Conservation (phyloP, 352 stramenopile species). For the Pythium dissotocum region DNA sequence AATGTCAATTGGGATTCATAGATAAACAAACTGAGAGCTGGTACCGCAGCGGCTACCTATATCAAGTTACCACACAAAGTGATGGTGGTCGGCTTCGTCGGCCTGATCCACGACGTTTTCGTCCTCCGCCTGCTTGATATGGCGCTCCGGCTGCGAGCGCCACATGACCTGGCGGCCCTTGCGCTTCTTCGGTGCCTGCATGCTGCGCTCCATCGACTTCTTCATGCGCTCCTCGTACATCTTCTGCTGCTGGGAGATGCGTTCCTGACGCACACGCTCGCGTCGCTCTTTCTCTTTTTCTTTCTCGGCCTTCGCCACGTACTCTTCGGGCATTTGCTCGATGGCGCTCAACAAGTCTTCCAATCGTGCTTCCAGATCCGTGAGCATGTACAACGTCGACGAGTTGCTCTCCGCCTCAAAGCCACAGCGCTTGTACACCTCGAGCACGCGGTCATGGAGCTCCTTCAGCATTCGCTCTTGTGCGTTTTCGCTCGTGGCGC, state of each 20-base stretch:
- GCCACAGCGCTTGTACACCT: conserved; percentile 92
- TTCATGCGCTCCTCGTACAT: conserved; percentile 94
- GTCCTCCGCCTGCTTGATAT: conserved; percentile 76
- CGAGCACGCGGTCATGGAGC: conserved; percentile 84
- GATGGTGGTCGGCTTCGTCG: conserved; percentile 81
- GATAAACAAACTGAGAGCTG: no score
- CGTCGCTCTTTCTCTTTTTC: conserved; percentile 94
- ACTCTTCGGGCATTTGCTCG: conserved; percentile 93
- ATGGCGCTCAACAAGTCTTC: conserved; percentile 92
- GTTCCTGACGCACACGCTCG: conserved; percentile 90
- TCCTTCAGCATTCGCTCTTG: conserved; percentile 90
- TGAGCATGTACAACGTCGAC: conserved; percentile 93
- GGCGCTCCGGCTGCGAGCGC: conserved; percentile 79
- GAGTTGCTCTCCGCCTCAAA: conserved; percentile 93
- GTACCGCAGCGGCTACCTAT: neutral
- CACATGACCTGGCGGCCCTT: conserved; percentile 93
- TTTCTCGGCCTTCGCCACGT: conserved; percentile 93
- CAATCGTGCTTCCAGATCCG: conserved; percentile 88
- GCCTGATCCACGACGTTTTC: conserved; percentile 81
- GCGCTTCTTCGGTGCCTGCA: conserved; percentile 93
- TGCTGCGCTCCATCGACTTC: conserved; percentile 92
- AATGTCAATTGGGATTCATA: neutral
- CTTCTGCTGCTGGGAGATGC: conserved; percentile 91
- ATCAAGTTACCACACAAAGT: conserved; percentile 70
- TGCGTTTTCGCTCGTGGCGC: conserved; percentile 78